phyloP scores from a whole-genome alignment of 1,284 basidiomycete genomes.

The Fistulina hepatica region DNA sequence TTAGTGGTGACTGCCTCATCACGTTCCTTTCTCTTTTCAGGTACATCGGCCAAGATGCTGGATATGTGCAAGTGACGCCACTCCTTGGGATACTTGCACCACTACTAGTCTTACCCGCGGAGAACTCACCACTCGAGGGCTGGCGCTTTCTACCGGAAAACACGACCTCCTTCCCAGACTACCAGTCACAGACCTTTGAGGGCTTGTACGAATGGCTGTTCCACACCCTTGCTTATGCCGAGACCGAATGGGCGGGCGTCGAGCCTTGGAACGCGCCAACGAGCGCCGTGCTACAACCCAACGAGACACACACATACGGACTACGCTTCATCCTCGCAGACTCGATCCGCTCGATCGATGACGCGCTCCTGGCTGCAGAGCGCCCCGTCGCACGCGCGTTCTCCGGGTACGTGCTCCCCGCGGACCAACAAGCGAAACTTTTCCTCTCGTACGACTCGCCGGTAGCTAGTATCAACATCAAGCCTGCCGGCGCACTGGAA shows the following conservation, averaged over 20 bases:
- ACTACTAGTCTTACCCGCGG: constrained; percentile 38
- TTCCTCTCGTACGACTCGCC: constrained; percentile 37
- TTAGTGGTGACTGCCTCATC: background rate
- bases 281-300: constrained; percentile 36
- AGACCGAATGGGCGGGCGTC: constrained; percentile 43
- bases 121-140: constrained; percentile 43
- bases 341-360: constrained; percentile 41
- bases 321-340: constrained; percentile 39
- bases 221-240: constrained; percentile 46
- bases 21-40: background rate
- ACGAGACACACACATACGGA: constrained; percentile 41
- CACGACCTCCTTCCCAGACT: constrained; percentile 34
- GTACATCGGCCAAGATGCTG: constrained; percentile 41
- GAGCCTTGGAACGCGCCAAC: constrained; percentile 48
- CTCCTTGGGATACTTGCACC: constrained; percentile 44
- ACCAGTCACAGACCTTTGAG: constrained; percentile 53
- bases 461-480: constrained; percentile 33
- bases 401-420: constrained; percentile 43
- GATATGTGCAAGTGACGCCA: constrained; percentile 43
- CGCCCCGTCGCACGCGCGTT: constrained; percentile 44
- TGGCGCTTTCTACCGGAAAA: constrained; percentile 48
- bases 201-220: constrained; percentile 48
- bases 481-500: constrained; percentile 37
- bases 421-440: constrained; percentile 39
- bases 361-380: constrained; percentile 29